phyloP scores from a whole-genome alignment of 805 yeast genomes.

The Metschnikowia matae region DNA sequence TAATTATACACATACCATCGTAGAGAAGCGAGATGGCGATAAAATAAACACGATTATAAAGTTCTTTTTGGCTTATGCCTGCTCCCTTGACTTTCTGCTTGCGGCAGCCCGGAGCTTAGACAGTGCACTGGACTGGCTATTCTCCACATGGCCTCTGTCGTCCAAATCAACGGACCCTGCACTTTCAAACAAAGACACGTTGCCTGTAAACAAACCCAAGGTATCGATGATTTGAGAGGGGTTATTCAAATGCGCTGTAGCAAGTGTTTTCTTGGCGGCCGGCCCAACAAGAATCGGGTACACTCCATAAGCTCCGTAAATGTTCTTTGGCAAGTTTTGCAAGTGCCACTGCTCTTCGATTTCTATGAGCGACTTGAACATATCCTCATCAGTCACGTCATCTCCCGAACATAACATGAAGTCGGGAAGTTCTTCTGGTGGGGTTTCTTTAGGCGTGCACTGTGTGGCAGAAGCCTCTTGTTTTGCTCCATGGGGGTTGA shows the following conservation, averaged over 20 bases:
- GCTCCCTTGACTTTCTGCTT: slow-evolving; percentile 7
- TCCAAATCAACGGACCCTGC: slow-evolving; percentile 74
- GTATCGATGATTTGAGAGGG: slow-evolving; percentile 84
- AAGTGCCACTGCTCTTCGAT: slow-evolving; percentile 54
- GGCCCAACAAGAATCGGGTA: slow-evolving; percentile 92
- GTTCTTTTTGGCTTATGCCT: neutral
- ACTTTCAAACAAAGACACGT: slow-evolving; percentile 71
- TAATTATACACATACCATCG: neutral
- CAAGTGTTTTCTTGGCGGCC: slow-evolving; percentile 79
- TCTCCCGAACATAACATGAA: slow-evolving; percentile 91
- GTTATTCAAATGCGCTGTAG: slow-evolving; percentile 79
- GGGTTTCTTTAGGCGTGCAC: slow-evolving; percentile 23
- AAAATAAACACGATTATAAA: neutral
- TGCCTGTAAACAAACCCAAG: slow-evolving; percentile 74
- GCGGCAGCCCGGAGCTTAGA: slow-evolving; percentile 34
- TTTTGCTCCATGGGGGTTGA: slow-evolving; percentile 55
- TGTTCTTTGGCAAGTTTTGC: slow-evolving; percentile 39
- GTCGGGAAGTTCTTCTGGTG: slow-evolving; percentile 59
- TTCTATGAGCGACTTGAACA: slow-evolving; percentile 75
- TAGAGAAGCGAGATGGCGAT: neutral
- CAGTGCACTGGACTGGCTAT: slow-evolving; percentile 42
- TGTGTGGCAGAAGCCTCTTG: slow-evolving; percentile 36
- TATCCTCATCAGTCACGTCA: slow-evolving; percentile 95
- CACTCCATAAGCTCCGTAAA: slow-evolving; percentile 55
- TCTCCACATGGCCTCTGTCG: slow-evolving; percentile 66